Conservation (phyloP, 176 grass and related monocot species). For the Musa acuminata region DNA sequence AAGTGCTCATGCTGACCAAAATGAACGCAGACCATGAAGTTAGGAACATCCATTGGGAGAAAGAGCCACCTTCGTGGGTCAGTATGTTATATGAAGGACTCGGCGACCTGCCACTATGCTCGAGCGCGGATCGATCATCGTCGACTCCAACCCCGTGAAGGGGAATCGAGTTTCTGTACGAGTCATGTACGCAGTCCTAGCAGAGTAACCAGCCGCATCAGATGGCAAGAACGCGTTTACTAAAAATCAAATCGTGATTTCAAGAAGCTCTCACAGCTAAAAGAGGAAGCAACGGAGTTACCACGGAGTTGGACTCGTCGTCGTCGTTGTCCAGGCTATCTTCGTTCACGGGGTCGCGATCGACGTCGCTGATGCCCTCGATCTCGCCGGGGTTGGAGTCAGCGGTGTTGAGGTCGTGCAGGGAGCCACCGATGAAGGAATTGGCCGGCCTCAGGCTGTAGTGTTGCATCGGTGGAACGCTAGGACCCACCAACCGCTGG, state of each 20-base stretch:
- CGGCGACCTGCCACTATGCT: conserved; percentile 53
- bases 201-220: neutral
- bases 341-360: conserved; percentile 42
- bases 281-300: neutral
- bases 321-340: conserved; percentile 49
- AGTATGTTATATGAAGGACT: conserved; percentile 56
- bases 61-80: conserved; percentile 39
- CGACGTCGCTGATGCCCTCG: conserved; percentile 46
- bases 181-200: conserved; percentile 56
- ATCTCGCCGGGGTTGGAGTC: conserved; percentile 29
- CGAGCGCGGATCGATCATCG: conserved; percentile 48
- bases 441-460: conserved; percentile 20
- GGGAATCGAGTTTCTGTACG: conserved; percentile 50
- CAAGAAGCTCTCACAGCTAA: neutral
- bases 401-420: conserved; percentile 44
- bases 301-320: conserved; percentile 70
- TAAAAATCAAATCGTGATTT: no score
- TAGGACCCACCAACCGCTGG: neutral
- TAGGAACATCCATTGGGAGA: neutral
- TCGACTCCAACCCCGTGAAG: conserved; percentile 47
- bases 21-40: neutral
- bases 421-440: conserved; percentile 31
- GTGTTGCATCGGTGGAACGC: conserved; percentile 31
- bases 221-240: no score
- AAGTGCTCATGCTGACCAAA: neutral